Conservation (phyloP, 179 eudicot genomes). For the Beta lomatogona region DNA sequence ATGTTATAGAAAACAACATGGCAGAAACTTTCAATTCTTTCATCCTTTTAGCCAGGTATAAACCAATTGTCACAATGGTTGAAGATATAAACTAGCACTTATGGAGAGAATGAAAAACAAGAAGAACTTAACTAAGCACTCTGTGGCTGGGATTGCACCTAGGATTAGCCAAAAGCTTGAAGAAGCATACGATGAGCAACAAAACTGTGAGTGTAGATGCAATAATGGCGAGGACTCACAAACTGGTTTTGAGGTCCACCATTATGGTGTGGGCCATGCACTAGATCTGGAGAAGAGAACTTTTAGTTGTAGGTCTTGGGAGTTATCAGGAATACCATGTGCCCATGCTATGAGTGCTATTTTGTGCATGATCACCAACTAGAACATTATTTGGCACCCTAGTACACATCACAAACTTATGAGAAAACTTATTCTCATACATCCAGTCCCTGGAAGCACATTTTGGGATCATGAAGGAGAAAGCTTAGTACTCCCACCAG, state of each 20-base stretch:
- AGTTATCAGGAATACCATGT: conserved; percentile 12
- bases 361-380: conserved; percentile 5
- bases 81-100: not conserved
- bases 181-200: not conserved
- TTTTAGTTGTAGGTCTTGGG: conserved; percentile 16
- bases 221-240: conserved; percentile 16
- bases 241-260: conserved; percentile 11
- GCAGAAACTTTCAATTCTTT: not conserved
- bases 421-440: not conserved
- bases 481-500: conserved; percentile 7
- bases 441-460: not conserved
- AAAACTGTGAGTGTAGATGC: conserved; percentile 10
- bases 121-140: not conserved
- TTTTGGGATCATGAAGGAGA: conserved; percentile 9
- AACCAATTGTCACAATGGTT: conserved; percentile 2
- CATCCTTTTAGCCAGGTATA: conserved; percentile 2
- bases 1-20: conserved; percentile 12
- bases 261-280: conserved; percentile 3
- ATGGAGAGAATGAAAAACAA: conserved; percentile 2
- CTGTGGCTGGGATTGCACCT: conserved; percentile 5
- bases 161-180: conserved; percentile 10
- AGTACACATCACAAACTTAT: conserved; percentile 2
- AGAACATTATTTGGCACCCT: not conserved
- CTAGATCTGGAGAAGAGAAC: conserved; percentile 11
- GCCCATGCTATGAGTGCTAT: conserved; percentile 21